Conservation (phyloP, 2,329 filamentous ascomycete species). For the Ophiostoma sp. region DNA sequence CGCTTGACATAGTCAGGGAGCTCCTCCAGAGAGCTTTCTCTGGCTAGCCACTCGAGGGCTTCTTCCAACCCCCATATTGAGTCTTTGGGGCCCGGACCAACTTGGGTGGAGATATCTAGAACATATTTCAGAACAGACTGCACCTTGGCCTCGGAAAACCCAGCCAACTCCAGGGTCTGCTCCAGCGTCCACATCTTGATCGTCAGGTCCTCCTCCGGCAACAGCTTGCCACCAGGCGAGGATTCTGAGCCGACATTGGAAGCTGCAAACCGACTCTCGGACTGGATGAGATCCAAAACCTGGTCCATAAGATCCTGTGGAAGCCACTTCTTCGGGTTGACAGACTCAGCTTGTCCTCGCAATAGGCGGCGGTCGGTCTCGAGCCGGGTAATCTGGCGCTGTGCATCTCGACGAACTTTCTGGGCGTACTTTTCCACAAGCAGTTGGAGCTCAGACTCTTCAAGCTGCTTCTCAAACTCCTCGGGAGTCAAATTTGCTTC, state of each 20-base stretch:
- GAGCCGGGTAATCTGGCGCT: constrained; percentile 68
- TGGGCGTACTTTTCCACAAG: constrained; percentile 77
- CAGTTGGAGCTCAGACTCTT: constrained; percentile 82
- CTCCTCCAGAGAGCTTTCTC: constrained; percentile 63
- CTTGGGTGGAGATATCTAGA: constrained; percentile 60
- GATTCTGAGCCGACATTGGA: constrained; percentile 46
- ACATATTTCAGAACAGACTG: constrained; percentile 60
- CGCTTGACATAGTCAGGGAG: constrained; percentile 64
- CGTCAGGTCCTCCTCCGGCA: constrained; percentile 70
- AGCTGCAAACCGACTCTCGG: constrained; percentile 55
- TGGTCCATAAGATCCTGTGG: constrained; percentile 71
- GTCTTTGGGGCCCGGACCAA: constrained; percentile 54
- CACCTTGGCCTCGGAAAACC: constrained; percentile 60
- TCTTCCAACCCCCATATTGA: constrained; percentile 81
- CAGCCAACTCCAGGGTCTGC: constrained; percentile 61
- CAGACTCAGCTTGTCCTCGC: constrained; percentile 66
- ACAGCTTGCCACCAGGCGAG: constrained; percentile 45
- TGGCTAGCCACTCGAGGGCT: constrained; percentile 82
- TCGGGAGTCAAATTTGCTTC: constrained; percentile 65
- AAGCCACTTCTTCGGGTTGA: constrained; percentile 74
- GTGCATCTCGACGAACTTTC: constrained; percentile 73
- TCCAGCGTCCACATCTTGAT: constrained; percentile 80
- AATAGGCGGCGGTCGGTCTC: constrained; percentile 82
- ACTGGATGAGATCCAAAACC: constrained; percentile 66
- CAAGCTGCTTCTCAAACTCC: constrained; percentile 82